Evolutionary conservation across 148 eudicot species (phyloP).

Genomic region (Rhododendron kiyosumense): DNA sequence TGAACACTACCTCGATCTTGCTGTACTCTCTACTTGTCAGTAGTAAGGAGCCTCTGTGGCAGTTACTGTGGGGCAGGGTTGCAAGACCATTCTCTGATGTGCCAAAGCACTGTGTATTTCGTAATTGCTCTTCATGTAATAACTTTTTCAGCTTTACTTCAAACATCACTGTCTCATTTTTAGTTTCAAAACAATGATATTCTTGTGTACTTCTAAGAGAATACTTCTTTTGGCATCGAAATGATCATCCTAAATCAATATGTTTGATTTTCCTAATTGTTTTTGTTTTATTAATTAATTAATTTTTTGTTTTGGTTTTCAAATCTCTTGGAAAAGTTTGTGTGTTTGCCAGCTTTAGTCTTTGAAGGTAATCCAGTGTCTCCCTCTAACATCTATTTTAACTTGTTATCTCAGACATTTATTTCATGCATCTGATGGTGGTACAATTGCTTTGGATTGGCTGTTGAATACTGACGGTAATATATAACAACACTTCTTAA

Average conservation of each 20-base stretch:
- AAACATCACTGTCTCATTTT: not conserved
- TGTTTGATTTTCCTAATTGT: not conserved
- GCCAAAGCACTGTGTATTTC: not conserved
- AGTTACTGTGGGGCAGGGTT: not conserved
- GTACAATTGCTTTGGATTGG: constrained; percentile 93
- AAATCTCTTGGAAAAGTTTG: not conserved
- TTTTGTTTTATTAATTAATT: not conserved
- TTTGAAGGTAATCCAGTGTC: not conserved
- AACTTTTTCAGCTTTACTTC: not conserved
- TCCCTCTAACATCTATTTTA: constrained; percentile 7
- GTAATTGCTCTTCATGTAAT: not conserved
- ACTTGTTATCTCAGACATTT: constrained; percentile 49
- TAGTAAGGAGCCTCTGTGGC: not conserved
- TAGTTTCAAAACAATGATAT: not conserved
- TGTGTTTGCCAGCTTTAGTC: not conserved
- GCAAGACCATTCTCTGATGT: not conserved
- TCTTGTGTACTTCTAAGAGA: not conserved
- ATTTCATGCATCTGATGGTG: constrained; percentile 81
- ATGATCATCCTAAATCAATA: not conserved
- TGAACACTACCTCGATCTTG: not conserved
- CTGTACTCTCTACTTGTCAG: not conserved
- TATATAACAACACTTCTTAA: not conserved
- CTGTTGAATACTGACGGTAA: constrained; percentile 73
- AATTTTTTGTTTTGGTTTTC: not conserved
- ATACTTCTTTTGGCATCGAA: not conserved